Evolutionary conservation across 306 rosid species (phyloP), one percentile per base, ranked within the genome.

Genomic region (Crotalaria pallida): DNA sequence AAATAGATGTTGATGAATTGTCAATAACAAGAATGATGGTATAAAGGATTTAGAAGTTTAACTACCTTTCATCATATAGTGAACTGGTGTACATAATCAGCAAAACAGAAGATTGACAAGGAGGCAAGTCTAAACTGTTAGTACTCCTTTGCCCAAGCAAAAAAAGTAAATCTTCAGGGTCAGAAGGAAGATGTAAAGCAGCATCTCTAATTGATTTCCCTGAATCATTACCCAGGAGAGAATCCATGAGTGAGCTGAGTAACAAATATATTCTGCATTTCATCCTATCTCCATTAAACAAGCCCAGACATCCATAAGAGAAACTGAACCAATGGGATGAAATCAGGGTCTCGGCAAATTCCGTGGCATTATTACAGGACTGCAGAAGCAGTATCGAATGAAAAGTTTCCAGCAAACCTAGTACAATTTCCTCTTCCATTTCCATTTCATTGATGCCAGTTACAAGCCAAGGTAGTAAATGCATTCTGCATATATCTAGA

Each of bases 261-360:
- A 90, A 70, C 76, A 85, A 71, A 84, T 90, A 90, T 78, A 88
- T 89, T 81, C 88, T 86, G 70, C 50, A 74, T 72, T 87, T 93
- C 93, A 90, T 85, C 72, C 79, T 82, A 10, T 87, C 86, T 29
- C 92, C 85, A 9, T 88, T 82, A 77, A 85, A 94, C 77, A 89
- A 78, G 75, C 98, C 98, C 45, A 90, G 85, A 79, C 94, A 94
- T 78, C 88, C 97, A 77, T 79, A 90, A 10, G 96, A 90, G 69
- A 94, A 84, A 78, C 89, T 84, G 83, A 94, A 90, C 96, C 98
- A 94, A 71, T 85, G 67, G 56, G 77, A 67, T 12, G 91, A 87
- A 74, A 83, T 86, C 75, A 94, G 68, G 6, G 78, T 57, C 76
- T 84, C 74, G 2, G 88, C 92, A 55, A 88, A 84, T n/a, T n/a